A percentile compares a stretch with the other conserved stretches of the same genome.
phyloP scores from a whole-genome alignment of 169 alveolate species.

The Eimeria praecox region DNA sequence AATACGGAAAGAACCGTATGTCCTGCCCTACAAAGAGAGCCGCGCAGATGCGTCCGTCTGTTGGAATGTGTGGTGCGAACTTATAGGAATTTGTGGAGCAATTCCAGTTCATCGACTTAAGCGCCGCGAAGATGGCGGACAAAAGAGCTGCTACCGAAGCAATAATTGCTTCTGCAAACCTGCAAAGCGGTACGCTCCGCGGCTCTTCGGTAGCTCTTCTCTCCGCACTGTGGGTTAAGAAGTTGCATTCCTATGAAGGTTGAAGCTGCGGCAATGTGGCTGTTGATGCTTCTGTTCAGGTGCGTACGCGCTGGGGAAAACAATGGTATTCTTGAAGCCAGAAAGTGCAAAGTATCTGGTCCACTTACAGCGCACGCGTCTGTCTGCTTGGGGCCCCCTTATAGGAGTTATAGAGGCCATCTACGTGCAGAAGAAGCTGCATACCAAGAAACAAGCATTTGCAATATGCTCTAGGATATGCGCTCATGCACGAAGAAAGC shows the following conservation, averaged over 20 bases:
- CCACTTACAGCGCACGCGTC: constrained; percentile 91
- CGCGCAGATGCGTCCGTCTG: no score
- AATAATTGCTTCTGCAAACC: constrained; percentile 66
- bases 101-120: constrained; percentile 88
- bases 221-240: not conserved
- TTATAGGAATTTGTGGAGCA: constrained; percentile 91
- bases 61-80: constrained; percentile 32
- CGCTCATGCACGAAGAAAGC: constrained; percentile 80
- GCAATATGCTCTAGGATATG: constrained; percentile 74
- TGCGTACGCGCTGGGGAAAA: constrained; percentile 92
- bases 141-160: constrained; percentile 84
- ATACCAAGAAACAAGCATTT: constrained; percentile 12
- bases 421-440: constrained; percentile 65
- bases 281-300: constrained; percentile 8
- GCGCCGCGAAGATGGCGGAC: constrained; percentile 85
- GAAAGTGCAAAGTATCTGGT: constrained; percentile 93
- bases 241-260: not conserved
- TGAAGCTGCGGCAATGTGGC: not conserved
- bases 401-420: constrained; percentile 92
- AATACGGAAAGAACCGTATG: not conserved
- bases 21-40: not conserved
- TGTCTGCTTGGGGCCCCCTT: constrained; percentile 94
- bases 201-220: not conserved
- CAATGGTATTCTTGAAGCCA: constrained; percentile 94
- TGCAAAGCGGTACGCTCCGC: constrained; percentile 22